Evolutionary conservation across 2,329 filamentous ascomycete genomes (phyloP), one percentile per base, ranked within the genome.

Genomic region (Pyrenophora seminiperda): DNA sequence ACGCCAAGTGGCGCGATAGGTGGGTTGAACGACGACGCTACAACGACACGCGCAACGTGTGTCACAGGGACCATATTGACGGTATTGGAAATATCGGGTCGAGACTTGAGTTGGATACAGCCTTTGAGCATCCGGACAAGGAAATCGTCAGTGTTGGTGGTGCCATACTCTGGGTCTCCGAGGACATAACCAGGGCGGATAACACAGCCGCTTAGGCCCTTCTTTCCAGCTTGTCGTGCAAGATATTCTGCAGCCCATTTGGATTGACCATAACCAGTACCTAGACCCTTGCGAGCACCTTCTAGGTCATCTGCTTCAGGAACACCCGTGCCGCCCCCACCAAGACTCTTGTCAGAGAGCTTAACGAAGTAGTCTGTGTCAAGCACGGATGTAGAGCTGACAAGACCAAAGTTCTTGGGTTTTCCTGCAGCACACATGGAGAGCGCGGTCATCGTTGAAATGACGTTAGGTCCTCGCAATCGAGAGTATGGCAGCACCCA

Each of bases 1-100:
- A 96, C 89, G 52, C 81, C 77, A 3, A 84, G 73, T 3, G 77
- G 77, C 10, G 66, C 61, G n/a, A 70, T 60, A 1, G 84, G 79
- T 0, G 86, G 86, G 65, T 87, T 81, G 62, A 95, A 80, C 0
- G 85, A 81, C 4, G 87, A 79, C 0, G 91, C 90, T 14, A 91
- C 84, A 19, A 96, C 88, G 6, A 96, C 83, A n/a, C 84, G 81
- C 1, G 87, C 83, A 29, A 97, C 91, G 59, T 96, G 90, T 55
- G 85, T 85, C 19, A 96, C 91, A 0, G 93, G 92, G 0, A 96
- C 89, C 72, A 87, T 85, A 76, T 97, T 97, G 73, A 97, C 85
- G 0, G 90, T 90, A 77, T 96, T 97, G 70, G 80, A 75, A 61
- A 97, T 95, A 59, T 83, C 81, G 1, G 92, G 93, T 0, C 90